Evolutionary conservation across 2,329 filamentous ascomycete genomes (phyloP).

Genomic region (Hymenoscyphus infarciens): DNA sequence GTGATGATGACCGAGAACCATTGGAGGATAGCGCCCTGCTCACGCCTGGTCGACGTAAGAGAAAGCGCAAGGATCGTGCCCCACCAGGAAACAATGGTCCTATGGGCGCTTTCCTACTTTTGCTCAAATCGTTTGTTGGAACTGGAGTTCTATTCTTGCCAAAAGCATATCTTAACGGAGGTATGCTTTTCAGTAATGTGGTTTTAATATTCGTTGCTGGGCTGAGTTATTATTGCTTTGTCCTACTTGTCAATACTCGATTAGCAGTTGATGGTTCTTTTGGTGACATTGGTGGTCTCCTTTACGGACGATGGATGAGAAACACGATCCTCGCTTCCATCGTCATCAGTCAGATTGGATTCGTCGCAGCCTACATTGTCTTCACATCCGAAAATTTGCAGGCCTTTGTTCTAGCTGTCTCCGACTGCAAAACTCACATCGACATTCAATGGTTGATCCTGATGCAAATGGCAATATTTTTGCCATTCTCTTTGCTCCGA

Average conservation of each 20-base stretch:
- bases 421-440: constrained; percentile 79
- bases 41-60: constrained; percentile 67
- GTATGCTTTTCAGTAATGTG: constrained; percentile 93
- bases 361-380: constrained; percentile 92
- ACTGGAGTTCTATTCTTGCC: constrained; percentile 93
- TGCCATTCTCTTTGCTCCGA: constrained; percentile 87
- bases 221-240: constrained; percentile 96
- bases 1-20: constrained; percentile 69
- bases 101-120: constrained; percentile 73
- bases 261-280: constrained; percentile 89
- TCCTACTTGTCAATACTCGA: constrained; percentile 83
- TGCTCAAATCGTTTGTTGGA: constrained; percentile 97
- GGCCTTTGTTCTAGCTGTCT: constrained; percentile 89
- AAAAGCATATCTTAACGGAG: constrained; percentile 89
- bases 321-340: constrained; percentile 85
- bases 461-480: constrained; percentile 91
- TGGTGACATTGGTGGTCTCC: constrained; percentile 88
- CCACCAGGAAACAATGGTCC: constrained; percentile 73
- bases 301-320: constrained; percentile 90
- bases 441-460: constrained; percentile 87
- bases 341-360: constrained; percentile 91
- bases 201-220: constrained; percentile 82
- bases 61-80: constrained; percentile 72
- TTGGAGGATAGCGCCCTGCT: constrained; percentile 85
- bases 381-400: constrained; percentile 95